Conservation (phyloP, 2,329 filamentous ascomycete species). For the Tolypocladium amazonense region DNA sequence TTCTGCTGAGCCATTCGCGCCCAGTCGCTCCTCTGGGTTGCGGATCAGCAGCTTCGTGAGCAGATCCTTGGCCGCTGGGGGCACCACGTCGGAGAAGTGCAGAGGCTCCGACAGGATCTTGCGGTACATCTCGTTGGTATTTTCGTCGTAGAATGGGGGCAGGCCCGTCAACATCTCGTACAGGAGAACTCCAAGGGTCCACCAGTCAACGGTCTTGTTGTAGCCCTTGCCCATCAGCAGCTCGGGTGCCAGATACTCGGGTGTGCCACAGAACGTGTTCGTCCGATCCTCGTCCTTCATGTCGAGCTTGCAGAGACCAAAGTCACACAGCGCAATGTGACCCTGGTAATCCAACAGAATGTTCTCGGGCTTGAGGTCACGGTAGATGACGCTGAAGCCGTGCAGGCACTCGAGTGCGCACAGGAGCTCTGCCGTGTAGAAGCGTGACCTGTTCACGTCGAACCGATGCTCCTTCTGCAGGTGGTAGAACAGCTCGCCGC, state of each 20-base stretch:
- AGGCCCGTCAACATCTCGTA: constrained; percentile 98
- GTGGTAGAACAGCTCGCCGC: constrained; percentile 95
- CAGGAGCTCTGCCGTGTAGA: constrained; percentile 93
- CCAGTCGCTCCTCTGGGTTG: constrained; percentile 79
- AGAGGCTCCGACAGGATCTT: constrained; percentile 96
- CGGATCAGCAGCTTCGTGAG: constrained; percentile 85
- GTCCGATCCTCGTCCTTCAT: constrained; percentile 99
- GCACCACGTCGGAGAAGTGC: constrained; percentile 92
- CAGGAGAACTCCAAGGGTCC: constrained; percentile 91
- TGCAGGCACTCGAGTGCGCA: constrained; percentile 94
- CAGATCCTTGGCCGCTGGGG: constrained; percentile 85
- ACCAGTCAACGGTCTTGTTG: constrained; percentile 98
- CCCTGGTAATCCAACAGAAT: constrained; percentile 96
- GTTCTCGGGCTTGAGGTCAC: constrained; percentile 69
- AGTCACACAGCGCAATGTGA: constrained; percentile 95
- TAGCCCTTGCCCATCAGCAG: constrained; percentile 88
- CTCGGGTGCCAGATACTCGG: constrained; percentile 93
- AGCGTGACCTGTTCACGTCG: constrained; percentile 91
- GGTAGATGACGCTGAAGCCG: constrained; percentile 97
- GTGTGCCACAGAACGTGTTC: constrained; percentile 96
- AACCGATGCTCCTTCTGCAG: constrained; percentile 95
- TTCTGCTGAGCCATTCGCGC: constrained; percentile 87
- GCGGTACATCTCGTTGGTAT: constrained; percentile 98
- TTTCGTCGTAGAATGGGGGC: constrained; percentile 97
- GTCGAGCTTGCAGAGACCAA: constrained; percentile 94